Conservation (phyloP, 768 basidiomycete genomes). For the Mycena amicta region DNA sequence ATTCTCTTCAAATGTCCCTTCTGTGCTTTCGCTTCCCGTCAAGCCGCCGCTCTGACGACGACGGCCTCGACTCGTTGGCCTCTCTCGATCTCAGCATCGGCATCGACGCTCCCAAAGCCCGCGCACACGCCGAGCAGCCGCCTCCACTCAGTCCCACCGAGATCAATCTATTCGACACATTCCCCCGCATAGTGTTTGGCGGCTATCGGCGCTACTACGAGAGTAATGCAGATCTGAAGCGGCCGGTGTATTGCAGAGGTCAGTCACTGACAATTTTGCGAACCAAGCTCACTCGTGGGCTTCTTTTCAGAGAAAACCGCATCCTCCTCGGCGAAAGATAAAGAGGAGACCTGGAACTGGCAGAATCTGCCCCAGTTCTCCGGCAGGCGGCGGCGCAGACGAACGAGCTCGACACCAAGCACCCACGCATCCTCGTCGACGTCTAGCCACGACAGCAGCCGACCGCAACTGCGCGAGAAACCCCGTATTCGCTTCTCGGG, state of each 20-base stretch:
- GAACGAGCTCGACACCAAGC: slow-evolving; percentile 4
- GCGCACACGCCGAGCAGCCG: slow-evolving; percentile 5
- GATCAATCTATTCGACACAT: slow-evolving; percentile 19
- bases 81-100: background rate
- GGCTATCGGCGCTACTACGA: slow-evolving; percentile 21
- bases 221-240: background rate
- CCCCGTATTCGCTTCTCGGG: slow-evolving; percentile 7
- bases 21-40: background rate
- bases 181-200: slow-evolving; percentile 17
- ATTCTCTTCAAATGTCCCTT: background rate
- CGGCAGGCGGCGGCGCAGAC: slow-evolving; percentile 4
- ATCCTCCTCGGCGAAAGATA: slow-evolving; percentile 7
- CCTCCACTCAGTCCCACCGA: slow-evolving; percentile 4
- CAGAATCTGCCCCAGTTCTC: slow-evolving; percentile 12
- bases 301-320: background rate
- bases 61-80: background rate
- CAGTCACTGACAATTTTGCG: too few species aligned
- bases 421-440: background rate
- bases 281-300: too few species aligned
- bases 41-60: background rate
- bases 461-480: slow-evolving; percentile 17
- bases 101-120: too few species aligned
- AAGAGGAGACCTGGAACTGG: slow-evolving; percentile 19
- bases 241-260: too few species aligned
- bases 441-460: background rate